These are phyloP conservation scores for Rhexocercosporidium sp. DNA, from an alignment of 2,329 filamentous ascomycete species.

Conservation along the genomic window DNA sequence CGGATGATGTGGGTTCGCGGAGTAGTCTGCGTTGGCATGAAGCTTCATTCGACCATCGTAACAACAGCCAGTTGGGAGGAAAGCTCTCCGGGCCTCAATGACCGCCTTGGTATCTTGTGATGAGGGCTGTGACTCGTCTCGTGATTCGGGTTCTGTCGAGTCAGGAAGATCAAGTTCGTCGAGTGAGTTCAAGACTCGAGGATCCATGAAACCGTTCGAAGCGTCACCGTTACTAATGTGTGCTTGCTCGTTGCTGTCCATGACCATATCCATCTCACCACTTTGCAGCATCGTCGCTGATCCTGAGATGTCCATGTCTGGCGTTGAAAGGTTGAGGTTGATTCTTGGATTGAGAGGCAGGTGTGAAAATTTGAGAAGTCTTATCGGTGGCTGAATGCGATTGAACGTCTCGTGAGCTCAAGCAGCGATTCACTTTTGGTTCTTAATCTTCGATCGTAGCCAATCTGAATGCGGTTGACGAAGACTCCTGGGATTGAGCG, in stretches of 20 bases:
- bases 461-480: not conserved
- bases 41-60: constrained; percentile 97
- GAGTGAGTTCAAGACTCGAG: constrained; percentile 28
- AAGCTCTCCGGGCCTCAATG: constrained; percentile 23
- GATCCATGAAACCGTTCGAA: constrained; percentile 36
- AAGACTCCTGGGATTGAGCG: not conserved
- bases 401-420: not conserved
- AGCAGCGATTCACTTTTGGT: not conserved
- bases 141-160: constrained; percentile 22
- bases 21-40: constrained; percentile 84
- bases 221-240: constrained; percentile 20
- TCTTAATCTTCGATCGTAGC: not conserved
- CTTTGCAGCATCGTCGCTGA: constrained; percentile 21
- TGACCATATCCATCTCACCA: constrained; percentile 31
- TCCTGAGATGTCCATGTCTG: constrained; percentile 20
- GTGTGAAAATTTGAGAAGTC: not conserved
- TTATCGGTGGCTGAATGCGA: not conserved
- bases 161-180: constrained; percentile 21
- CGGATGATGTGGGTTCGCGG: constrained; percentile 79
- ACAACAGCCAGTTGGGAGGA: constrained; percentile 74
- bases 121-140: constrained; percentile 24
- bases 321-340: not conserved
- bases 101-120: constrained; percentile 11
- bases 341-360: not conserved
- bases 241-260: constrained; percentile 26